phyloP scores from a whole-genome alignment of 2,329 filamentous ascomycete genomes.

The Ceratocystis colombiana region DNA sequence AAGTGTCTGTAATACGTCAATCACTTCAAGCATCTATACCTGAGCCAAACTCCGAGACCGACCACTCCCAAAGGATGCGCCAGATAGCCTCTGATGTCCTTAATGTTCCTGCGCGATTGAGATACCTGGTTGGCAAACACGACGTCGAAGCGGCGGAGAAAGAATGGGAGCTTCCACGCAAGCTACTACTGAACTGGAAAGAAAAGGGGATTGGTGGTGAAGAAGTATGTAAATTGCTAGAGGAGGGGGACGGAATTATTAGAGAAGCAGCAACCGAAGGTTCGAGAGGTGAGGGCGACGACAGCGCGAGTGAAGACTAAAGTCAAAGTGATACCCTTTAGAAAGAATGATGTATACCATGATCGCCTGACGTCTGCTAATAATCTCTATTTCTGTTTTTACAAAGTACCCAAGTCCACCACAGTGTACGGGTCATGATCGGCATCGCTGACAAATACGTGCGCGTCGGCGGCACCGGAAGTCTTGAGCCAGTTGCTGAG shows the following conservation, averaged over 20 bases:
- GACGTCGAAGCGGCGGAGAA: slow-evolving; percentile 49
- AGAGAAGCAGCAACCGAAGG: slow-evolving; percentile 26
- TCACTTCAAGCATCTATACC: slow-evolving; percentile 41
- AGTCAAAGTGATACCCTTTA: slow-evolving; percentile 21
- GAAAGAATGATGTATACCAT: background rate
- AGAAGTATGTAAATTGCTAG: slow-evolving; percentile 45
- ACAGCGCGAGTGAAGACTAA: slow-evolving; percentile 2
- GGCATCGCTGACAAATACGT: slow-evolving; percentile 54
- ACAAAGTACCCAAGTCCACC: slow-evolving; percentile 40
- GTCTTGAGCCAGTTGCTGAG: too few species aligned
- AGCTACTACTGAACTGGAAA: slow-evolving; percentile 45
- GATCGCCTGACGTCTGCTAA: too few species aligned
- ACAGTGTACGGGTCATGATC: slow-evolving; percentile 88
- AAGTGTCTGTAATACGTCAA: slow-evolving; percentile 47
- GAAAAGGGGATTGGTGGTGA: slow-evolving; percentile 45
- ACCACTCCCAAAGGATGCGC: slow-evolving; percentile 35
- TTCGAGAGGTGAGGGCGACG: slow-evolving; percentile 17
- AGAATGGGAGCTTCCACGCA: slow-evolving; percentile 46
- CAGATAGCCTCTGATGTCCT: slow-evolving; percentile 55
- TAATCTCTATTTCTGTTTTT: too few species aligned
- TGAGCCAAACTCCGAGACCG: slow-evolving; percentile 34
- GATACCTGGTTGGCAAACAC: slow-evolving; percentile 48
- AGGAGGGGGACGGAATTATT: slow-evolving; percentile 46
- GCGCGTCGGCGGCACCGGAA: too few species aligned
- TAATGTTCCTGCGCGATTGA: slow-evolving; percentile 49